Evolutionary conservation across 2,329 filamentous ascomycete species (phyloP), one percentile per base, ranked within the genome.

Genomic region (Epichloe aotearoae): DNA sequence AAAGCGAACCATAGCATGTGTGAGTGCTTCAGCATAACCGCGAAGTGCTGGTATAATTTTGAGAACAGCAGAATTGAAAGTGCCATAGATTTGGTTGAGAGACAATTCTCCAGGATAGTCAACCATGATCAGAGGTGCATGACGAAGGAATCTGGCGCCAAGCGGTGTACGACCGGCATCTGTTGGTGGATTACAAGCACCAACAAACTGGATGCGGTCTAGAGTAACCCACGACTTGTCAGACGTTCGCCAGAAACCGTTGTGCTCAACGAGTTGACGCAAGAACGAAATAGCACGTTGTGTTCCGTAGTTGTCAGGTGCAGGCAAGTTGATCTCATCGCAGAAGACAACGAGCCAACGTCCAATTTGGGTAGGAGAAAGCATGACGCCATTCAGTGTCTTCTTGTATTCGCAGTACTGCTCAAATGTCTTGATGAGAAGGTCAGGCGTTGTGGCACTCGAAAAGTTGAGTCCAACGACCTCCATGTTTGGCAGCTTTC

Each of bases 381-480:
- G 84, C 61, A 96, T 86, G 19, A 97, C 89, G 41, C 93, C 93
- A 63, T 93, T 97, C 46, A 97, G 73, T 0, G 93, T 97, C 78
- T 98, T 98, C 74, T 91, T 94, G 72, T 99, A 98, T 69, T 98
- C 93, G 69, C 93, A 99, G 68, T 98, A 96, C 66, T 98, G 94
- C 70, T 98, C 93, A 58, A 99, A 95, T 0, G 94, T 98, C 76
- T 98, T 98, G 73, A 98, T 90, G 55, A 99, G 79, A 30, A 99
- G 80, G 66, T 98, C 94, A 1, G 93, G 94, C 0, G 93, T 98
- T 0, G 94, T 99, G 1, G 93, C 94, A 60, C 93, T 98, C 4
- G 94, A 98, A 68, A 99, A 98, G 70, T 99, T 99, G 65, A 99
- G 87, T 46, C 93, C 93, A 34, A 98, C 94, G 52, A 96, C 89